Percentiles rank a stretch among this genome's conserved stretches.
These are phyloP conservation scores for Ceratocystis diversiconidia DNA, from an alignment of 2,329 filamentous ascomycete genomes.

Conservation along the genomic window DNA sequence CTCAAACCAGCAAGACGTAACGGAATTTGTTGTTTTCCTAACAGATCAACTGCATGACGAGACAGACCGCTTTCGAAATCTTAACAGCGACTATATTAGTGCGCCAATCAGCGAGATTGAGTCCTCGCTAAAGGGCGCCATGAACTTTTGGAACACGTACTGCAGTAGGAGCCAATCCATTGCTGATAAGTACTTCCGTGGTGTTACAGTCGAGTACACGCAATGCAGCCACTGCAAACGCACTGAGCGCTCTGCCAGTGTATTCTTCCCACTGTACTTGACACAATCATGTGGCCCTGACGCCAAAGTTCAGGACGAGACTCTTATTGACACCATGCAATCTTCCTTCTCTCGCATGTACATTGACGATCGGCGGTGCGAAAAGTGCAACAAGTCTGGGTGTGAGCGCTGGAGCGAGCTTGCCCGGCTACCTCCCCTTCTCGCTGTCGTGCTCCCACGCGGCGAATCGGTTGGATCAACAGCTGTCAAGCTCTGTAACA, in stretches of 20 bases:
- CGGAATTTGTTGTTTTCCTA: conserved; percentile 77
- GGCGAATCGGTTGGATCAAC: conserved; percentile 23
- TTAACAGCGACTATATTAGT: conserved; percentile 17
- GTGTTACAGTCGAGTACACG: conserved; percentile 58
- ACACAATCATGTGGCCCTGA: conserved; percentile 25
- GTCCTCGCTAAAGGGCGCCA: conserved; percentile 35
- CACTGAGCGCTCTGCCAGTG: conserved; percentile 40
- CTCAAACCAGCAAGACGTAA: conserved; percentile 71
- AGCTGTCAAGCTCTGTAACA: conserved; percentile 52
- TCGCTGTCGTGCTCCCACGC: conserved; percentile 64
- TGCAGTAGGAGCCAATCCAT: conserved; percentile 57
- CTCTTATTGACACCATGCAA: conserved; percentile 48
- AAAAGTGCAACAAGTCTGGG: conserved; percentile 54
- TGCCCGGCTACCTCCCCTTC: conserved; percentile 62
- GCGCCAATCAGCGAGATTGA: conserved; percentile 15
- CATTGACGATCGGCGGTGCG: conserved; percentile 57
- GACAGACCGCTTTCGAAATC: conserved; percentile 50
- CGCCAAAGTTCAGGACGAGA: conserved; percentile 33
- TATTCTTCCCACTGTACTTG: conserved; percentile 29
- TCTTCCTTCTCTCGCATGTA: conserved; percentile 41
- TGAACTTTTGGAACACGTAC: conserved; percentile 61
- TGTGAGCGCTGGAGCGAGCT: conserved; percentile 60
- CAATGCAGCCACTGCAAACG: conserved; percentile 36
- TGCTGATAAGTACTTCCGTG: conserved; percentile 66
- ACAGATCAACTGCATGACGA: conserved; percentile 75